Base-by-base conservation (phyloP, 2,329 filamentous ascomycete genomes). In the Penicillium sp. region DNA sequence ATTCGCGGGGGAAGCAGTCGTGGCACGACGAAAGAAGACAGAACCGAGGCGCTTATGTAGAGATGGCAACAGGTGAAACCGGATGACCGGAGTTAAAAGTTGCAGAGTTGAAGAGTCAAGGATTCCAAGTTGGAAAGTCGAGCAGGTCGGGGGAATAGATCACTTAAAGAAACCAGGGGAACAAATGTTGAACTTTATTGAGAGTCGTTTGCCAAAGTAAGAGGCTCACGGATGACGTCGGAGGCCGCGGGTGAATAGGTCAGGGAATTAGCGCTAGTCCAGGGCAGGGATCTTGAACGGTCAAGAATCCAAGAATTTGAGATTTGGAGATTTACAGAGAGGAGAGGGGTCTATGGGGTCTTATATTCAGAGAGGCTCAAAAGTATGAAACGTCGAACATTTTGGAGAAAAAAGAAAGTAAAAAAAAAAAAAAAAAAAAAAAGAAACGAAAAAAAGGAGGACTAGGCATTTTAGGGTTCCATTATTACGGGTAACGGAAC, bases 361-460 rank as follows among this genome's bases (percentile, higher is more conserved):
- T 65, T 65, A 64, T 63, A 64, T 61, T 47, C 50, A 63, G 59
- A 61, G 56, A 62, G 57, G 53, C 54, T 57, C 52, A 57, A 56
- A 28, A 26, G 7, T 31, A 18, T 26, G 39, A 42, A 42, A 55
- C 28, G 49, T 47, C 33, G 34, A 29, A 26, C 24, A 26, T 26
- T 7, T 26, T 2, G 24, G 4, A 1, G 6, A 26, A 26, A 26
- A 26, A 26, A 26, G 6, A 24, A 24, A 24, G 6, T 4, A 24
- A 26, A 4, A 26, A 26, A 7, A 4, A 2, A 26, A 26, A 26
- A 7, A 26, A 26, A 26, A 26, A 7, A 26, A 26, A 6, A 26
- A 43, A 56, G 43, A 49, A 45, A 54, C 57, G 58, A 56, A 59
- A 58, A 63, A 61, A 56, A 51, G 39, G 51, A 59, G 50, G 42